Percentiles rank a stretch among this genome's conserved stretches.
phyloP scores from a whole-genome alignment of 73 alveolate species.

The Effrenium voratum region DNA sequence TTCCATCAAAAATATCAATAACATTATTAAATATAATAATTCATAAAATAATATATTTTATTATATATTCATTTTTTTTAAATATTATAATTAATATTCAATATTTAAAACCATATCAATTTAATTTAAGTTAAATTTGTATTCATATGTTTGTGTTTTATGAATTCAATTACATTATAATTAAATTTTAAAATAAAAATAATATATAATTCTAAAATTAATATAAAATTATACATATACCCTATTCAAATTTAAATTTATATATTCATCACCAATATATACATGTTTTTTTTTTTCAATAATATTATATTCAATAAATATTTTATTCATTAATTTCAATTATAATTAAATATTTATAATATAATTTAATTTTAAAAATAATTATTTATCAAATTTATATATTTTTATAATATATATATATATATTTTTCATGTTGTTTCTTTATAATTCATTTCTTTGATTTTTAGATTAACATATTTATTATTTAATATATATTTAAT shows the following conservation, averaged over 20 bases:
- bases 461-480: not conserved
- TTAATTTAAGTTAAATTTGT: no score
- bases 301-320: not conserved
- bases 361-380: not conserved
- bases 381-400: not conserved
- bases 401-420: not conserved
- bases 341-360: not conserved
- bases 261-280: not conserved
- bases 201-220: no score
- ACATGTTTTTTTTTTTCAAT: not conserved
- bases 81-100: no score
- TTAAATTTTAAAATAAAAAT: no score
- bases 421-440: not conserved
- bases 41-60: no score
- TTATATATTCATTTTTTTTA: no score
- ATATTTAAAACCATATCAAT: no score
- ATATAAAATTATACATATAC: not conserved
- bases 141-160: no score
- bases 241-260: not conserved
- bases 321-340: not conserved
- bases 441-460: not conserved
- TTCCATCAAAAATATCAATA: no score
- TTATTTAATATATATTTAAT: not conserved
- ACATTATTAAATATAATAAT: no score
- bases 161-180: no score